Evolutionary conservation across 306 rosid species (phyloP).

Genomic region (Mucuna pruriens): DNA sequence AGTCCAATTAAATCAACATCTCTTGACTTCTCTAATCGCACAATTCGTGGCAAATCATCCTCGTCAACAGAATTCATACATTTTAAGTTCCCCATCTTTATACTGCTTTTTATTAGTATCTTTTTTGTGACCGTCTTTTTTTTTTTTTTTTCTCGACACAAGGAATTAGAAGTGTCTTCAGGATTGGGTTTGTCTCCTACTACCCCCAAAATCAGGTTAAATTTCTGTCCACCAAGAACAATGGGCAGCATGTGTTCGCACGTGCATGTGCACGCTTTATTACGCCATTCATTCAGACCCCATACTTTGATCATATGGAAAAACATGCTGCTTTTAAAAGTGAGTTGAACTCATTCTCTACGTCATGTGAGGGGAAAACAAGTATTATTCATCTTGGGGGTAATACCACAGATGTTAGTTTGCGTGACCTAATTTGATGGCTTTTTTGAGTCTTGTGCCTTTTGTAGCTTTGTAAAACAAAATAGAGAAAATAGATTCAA

Average conservation of each 20-base stretch:
- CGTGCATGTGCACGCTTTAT: slow-evolving; percentile 44
- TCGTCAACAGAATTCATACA: background rate
- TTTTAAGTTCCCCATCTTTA: background rate
- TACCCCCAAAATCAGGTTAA: slow-evolving; percentile 23
- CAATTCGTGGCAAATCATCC: background rate
- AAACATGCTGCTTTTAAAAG: slow-evolving; percentile 29
- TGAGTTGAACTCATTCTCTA: slow-evolving; percentile 6
- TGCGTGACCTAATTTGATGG: background rate
- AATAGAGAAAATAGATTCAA: background rate
- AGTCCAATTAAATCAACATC: background rate
- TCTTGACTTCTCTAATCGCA: background rate
- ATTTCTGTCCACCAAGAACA: slow-evolving; percentile 25
- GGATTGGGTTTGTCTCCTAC: background rate
- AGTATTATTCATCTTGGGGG: background rate
- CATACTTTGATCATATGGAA: slow-evolving; percentile 32
- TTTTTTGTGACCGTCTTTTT: background rate
- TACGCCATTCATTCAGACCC: background rate
- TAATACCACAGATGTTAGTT: background rate
- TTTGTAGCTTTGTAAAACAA: background rate
- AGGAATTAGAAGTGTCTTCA: slow-evolving; percentile 7
- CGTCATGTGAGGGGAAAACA: background rate
- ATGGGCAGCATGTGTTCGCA: slow-evolving; percentile 57
- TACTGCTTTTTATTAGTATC: background rate
- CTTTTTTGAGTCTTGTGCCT: background rate
- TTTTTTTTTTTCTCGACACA: background rate